Conservation (phyloP, 495 filamentous ascomycete species). For the Penicillium macrosclerotiorum region DNA sequence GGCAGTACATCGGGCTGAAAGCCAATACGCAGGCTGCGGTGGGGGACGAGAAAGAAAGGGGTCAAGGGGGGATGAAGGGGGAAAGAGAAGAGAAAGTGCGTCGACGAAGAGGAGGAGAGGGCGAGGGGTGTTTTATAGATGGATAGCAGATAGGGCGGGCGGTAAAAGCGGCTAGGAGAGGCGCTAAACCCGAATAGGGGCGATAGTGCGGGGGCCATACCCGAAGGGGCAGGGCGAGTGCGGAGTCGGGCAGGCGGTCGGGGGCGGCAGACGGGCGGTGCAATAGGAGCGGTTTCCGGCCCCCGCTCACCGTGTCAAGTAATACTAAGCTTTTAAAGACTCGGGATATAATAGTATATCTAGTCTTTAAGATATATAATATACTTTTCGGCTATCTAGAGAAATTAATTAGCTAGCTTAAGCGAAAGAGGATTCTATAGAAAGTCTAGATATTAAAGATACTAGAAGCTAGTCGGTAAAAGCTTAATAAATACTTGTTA, state of each 20-base stretch:
- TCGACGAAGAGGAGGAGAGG: constrained; percentile 2
- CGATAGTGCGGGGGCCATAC: not conserved
- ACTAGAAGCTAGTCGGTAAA: too few species aligned
- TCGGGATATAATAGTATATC: too few species aligned
- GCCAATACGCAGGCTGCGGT: constrained; percentile 1
- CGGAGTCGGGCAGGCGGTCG: constrained; percentile 13
- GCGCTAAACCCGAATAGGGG: constrained; percentile 7
- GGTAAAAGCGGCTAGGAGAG: constrained; percentile 9
- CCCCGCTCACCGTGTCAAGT: constrained; percentile 12
- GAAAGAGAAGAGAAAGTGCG: constrained; percentile 12
- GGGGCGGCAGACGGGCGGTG: constrained; percentile 1
- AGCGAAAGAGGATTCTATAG: too few species aligned
- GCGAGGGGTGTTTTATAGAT: constrained; percentile 15
- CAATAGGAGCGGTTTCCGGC: constrained; percentile 15
- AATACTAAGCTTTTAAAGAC: too few species aligned
- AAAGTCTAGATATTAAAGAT: too few species aligned
- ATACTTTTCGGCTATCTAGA: too few species aligned
- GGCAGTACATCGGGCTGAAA: constrained; percentile 6
- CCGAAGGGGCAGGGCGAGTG: constrained; percentile 5
- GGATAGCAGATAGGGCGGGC: constrained; percentile 2
- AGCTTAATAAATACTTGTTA: too few species aligned
- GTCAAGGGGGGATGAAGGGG: not conserved
- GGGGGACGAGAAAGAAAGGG: constrained; percentile 9
- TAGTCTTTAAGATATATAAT: too few species aligned
- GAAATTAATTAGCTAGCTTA: too few species aligned